Evolutionary conservation across 1,139 yeast genomes (phyloP).

Genomic region (Blastobotrys petasosporus): DNA sequence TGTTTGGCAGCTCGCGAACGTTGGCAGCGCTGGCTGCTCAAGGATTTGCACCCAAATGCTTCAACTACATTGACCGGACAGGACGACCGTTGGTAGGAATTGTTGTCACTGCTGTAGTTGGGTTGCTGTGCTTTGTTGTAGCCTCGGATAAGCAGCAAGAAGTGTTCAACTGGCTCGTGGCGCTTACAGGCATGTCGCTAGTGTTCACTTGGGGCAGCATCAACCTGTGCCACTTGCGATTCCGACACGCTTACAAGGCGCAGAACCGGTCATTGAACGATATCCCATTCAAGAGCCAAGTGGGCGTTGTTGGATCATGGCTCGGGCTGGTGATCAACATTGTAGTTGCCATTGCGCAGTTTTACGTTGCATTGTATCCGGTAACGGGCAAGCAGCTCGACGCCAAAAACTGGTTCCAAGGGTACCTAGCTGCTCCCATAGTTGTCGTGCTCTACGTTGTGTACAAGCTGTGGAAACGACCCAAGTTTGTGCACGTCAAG

Average conservation of each 20-base stretch:
- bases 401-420: conserved; percentile 43
- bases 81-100: conserved; percentile 75
- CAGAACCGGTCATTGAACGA: conserved; percentile 64
- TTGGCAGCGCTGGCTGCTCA: conserved; percentile 78
- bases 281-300: conserved; percentile 60
- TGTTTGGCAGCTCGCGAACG: conserved; percentile 76
- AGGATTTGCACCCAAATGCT: conserved; percentile 69
- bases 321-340: conserved; percentile 57
- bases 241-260: conserved; percentile 62
- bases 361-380: conserved; percentile 74
- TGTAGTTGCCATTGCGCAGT: conserved; percentile 69
- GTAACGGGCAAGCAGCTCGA: conserved; percentile 43
- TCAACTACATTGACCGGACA: conserved; percentile 64
- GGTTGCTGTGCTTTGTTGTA: conserved; percentile 58
- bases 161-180: conserved; percentile 78
- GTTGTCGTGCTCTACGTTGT: conserved; percentile 44
- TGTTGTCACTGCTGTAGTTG: conserved; percentile 51
- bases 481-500: conserved; percentile 32
- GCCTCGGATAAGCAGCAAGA: conserved; percentile 62
- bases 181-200: conserved; percentile 78
- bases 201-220: conserved; percentile 82
- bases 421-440: conserved; percentile 51
- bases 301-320: conserved; percentile 65
- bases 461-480: conserved; percentile 45
- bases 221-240: conserved; percentile 68